These are phyloP conservation scores for Selaginella tamariscina DNA, from an alignment of 75 land plant species.

Conservation along the genomic window DNA sequence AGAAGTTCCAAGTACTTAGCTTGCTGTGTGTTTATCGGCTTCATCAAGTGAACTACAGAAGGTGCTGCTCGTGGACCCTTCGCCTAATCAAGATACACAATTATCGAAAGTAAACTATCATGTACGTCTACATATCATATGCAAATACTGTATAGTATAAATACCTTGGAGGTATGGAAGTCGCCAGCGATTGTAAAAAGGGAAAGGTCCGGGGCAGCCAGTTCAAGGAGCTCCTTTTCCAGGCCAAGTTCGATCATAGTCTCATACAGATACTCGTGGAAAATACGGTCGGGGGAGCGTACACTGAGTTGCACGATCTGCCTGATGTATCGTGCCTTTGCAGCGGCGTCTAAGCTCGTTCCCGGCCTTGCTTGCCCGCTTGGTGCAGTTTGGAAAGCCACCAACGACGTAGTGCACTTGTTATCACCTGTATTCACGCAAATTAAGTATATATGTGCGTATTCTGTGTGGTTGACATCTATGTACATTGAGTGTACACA, in stretches of 20 bases:
- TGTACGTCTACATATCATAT: too few relatives aligned
- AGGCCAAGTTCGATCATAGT: slow-evolving; percentile 87
- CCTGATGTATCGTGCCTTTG: slow-evolving; percentile 55
- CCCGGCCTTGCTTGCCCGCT: slow-evolving; percentile 23
- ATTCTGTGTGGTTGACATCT: too few relatives aligned
- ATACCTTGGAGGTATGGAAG: slow-evolving; percentile 44
- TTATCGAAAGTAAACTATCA: too few relatives aligned
- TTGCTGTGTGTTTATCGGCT: slow-evolving; percentile 33
- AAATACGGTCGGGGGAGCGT: slow-evolving; percentile 74
- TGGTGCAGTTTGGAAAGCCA: slow-evolving; percentile 33
- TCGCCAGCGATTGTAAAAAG: slow-evolving; percentile 79
- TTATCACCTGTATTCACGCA: too few relatives aligned
- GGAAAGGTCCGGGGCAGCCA: slow-evolving; percentile 95
- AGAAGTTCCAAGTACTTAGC: slow-evolving; percentile 75
- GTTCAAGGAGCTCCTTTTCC: slow-evolving; percentile 80
- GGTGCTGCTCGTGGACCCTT: slow-evolving; percentile 18
- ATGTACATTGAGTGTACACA: too few relatives aligned
- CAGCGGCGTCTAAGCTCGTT: slow-evolving; percentile 43
- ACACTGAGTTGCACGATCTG: slow-evolving; percentile 90
- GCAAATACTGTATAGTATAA: too few relatives aligned
- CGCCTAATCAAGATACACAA: too few relatives aligned
- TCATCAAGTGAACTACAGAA: slow-evolving; percentile 24
- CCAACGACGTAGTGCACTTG: slow-evolving; percentile 68
- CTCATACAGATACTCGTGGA: slow-evolving; percentile 74
- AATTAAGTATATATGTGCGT: too few relatives aligned